phyloP scores from a whole-genome alignment of 2,329 filamentous ascomycete genomes.

The Hypoxylon sp. region DNA sequence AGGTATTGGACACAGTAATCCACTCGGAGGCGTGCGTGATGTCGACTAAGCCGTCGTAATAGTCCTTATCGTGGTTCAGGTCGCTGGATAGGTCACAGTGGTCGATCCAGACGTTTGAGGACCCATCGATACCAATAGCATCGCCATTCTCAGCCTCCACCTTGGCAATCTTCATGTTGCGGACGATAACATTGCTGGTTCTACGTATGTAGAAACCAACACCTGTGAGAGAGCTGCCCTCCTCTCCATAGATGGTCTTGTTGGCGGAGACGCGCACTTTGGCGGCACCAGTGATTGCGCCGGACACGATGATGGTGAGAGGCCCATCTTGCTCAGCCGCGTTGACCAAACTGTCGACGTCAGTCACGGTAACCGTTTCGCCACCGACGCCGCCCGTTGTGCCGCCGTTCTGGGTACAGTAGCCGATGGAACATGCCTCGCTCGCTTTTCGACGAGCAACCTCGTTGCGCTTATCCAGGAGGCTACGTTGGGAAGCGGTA shows the following conservation, averaged over 20 bases:
- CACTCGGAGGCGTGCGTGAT: constrained; percentile 73
- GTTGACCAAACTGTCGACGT: constrained; percentile 62
- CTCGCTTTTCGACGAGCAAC: constrained; percentile 17
- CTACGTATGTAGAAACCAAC: constrained; percentile 67
- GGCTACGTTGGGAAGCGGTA: constrained; percentile 7
- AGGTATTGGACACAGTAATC: constrained; percentile 63
- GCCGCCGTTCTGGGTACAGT: constrained; percentile 44
- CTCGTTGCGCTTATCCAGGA: constrained; percentile 4
- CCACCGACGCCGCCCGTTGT: constrained; percentile 69
- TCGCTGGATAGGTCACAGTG: constrained; percentile 75
- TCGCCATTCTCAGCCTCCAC: constrained; percentile 69
- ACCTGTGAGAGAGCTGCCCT: constrained; percentile 54
- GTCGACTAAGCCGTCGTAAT: constrained; percentile 76
- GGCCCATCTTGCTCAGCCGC: constrained; percentile 62
- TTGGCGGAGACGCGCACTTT: constrained; percentile 63
- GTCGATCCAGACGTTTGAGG: constrained; percentile 75
- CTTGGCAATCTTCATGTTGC: constrained; percentile 71
- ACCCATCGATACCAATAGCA: constrained; percentile 69
- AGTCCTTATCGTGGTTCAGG: constrained; percentile 73
- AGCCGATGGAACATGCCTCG: constrained; percentile 37
- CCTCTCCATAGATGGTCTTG: constrained; percentile 64
- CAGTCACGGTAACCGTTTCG: constrained; percentile 66
- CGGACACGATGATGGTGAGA: constrained; percentile 61
- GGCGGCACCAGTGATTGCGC: constrained; percentile 58
- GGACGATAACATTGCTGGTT: constrained; percentile 70